phyloP scores from a whole-genome alignment of 495 filamentous ascomycete genomes.

The Penicillium cinerascens region DNA sequence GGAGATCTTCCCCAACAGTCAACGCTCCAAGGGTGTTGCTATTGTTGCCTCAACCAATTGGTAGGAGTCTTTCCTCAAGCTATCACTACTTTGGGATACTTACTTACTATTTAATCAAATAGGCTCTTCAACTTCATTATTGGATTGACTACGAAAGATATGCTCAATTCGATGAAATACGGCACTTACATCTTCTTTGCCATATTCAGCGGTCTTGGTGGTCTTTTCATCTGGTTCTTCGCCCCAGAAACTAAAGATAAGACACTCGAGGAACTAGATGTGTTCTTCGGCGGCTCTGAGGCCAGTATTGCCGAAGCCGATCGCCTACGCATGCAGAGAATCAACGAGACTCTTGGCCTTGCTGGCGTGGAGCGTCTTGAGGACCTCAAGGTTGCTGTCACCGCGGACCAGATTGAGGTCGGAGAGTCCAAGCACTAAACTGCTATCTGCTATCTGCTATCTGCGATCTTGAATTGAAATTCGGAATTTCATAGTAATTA shows the following conservation, averaged over 20 bases:
- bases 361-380: conserved; percentile 27
- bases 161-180: conserved; percentile 38
- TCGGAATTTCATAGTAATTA: too few relatives aligned
- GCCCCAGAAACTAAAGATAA: conserved; percentile 26
- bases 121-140: conserved; percentile 46
- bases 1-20: conserved; percentile 42
- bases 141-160: conserved; percentile 38
- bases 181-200: conserved; percentile 47
- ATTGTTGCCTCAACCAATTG: conserved; percentile 41
- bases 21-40: conserved; percentile 38
- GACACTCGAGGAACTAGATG: conserved; percentile 5
- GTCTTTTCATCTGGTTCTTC: conserved; percentile 47
- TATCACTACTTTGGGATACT: too few relatives aligned
- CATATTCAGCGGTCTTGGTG: conserved; percentile 44
- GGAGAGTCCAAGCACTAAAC: too few relatives aligned
- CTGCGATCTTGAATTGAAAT: too few relatives aligned
- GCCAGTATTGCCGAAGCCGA: conserved; percentile 27
- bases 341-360: conserved; percentile 27
- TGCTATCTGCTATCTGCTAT: too few relatives aligned
- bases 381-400: conserved; percentile 21
- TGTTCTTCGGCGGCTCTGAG: background rate
- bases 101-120: too few relatives aligned
- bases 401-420: conserved; percentile 1
- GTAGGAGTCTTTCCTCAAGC: too few relatives aligned
- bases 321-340: conserved; percentile 26